These are phyloP conservation scores for Yarrowia porcina DNA, from an alignment of 805 yeast genomes.

Conservation along the genomic window DNA sequence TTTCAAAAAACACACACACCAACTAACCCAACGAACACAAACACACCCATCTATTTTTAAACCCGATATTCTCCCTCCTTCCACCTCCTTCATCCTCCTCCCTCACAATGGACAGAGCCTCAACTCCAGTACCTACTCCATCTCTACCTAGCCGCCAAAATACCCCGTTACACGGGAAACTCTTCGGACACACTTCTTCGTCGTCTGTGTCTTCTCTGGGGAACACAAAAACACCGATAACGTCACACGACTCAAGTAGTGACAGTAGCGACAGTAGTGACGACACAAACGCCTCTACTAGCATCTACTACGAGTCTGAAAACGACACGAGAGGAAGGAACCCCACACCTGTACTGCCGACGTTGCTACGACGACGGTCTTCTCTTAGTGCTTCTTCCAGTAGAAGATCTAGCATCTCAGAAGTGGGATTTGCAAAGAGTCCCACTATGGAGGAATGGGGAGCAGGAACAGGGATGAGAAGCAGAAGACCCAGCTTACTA, in stretches of 20 bases:
- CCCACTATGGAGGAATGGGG: conserved; percentile 18
- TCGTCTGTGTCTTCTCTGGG: conserved; percentile 16
- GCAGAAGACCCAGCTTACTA: not conserved
- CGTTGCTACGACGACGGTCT: not conserved
- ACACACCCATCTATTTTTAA: not conserved
- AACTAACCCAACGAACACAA: not conserved
- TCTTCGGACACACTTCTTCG: conserved; percentile 8
- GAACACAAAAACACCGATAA: not conserved
- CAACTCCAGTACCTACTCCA: conserved; percentile 1
- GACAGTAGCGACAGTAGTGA: conserved; percentile 1
- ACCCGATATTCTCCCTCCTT: too few species aligned
- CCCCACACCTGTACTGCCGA: not conserved
- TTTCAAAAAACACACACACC: not conserved
- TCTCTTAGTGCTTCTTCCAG: not conserved
- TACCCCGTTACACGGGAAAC: conserved; percentile 13
- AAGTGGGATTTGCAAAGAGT: not conserved
- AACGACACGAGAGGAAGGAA: conserved; percentile 16
- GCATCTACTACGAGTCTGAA: not conserved
- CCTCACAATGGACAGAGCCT: conserved; percentile 8
- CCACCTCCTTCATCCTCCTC: not conserved
- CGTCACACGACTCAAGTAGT: not conserved
- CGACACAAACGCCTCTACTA: conserved; percentile 18
- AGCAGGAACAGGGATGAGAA: not conserved
- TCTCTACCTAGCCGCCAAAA: not conserved
- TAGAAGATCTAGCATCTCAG: conserved; percentile 1